Evolutionary conservation across 78 protist species (phyloP).

Genomic region (Corallochytrium limacisporum): DNA sequence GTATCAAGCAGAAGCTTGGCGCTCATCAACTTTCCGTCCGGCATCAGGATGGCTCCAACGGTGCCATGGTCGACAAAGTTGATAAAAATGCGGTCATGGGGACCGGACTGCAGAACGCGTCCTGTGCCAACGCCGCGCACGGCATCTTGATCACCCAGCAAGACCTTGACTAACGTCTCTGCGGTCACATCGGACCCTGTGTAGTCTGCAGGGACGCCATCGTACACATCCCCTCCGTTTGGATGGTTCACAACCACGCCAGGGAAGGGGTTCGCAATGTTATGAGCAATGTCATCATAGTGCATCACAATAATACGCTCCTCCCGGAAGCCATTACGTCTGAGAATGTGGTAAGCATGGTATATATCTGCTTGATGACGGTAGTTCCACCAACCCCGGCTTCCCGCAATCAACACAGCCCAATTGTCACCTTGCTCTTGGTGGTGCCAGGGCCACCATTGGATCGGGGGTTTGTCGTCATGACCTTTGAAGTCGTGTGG

Average conservation of each 20-base stretch:
- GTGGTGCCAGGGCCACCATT: too few relatives aligned
- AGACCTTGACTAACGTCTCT: neutral
- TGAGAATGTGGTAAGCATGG: constrained; percentile 17
- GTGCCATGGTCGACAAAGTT: constrained; percentile 42
- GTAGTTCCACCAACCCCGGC: too few relatives aligned
- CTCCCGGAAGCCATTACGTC: constrained; percentile 3
- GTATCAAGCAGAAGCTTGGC: constrained; percentile 4
- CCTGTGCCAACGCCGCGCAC: constrained; percentile 13
- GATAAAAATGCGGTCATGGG: constrained; percentile 25
- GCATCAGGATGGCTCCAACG: constrained; percentile 17
- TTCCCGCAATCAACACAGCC: too few relatives aligned
- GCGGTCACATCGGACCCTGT: constrained; percentile 22
- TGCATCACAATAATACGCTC: constrained; percentile 13
- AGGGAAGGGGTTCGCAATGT: constrained; percentile 8
- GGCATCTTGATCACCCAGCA: neutral
- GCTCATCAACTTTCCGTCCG: neutral
- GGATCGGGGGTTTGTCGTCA: too few relatives aligned
- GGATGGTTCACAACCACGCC: constrained; percentile 19
- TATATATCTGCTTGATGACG: constrained; percentile 5
- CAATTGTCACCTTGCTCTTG: too few relatives aligned
- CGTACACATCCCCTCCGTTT: constrained; percentile 16
- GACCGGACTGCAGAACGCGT: neutral
- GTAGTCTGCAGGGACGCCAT: neutral
- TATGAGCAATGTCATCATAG: constrained; percentile 34
- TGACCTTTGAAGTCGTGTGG: too few relatives aligned